phyloP scores from a whole-genome alignment of 768 basidiomycete genomes.

The Pleurotus djamor region DNA sequence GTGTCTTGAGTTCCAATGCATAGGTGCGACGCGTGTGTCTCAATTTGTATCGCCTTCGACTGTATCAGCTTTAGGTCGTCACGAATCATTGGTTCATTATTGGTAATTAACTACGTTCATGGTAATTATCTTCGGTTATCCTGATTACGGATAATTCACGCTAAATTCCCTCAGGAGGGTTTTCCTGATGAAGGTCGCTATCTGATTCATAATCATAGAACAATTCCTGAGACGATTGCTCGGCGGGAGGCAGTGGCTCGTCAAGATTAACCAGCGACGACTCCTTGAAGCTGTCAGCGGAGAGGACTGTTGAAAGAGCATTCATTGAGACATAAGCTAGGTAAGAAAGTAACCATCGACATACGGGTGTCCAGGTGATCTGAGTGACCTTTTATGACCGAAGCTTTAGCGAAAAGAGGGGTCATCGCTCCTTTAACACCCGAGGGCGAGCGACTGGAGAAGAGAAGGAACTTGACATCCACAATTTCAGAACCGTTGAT shows the following conservation, averaged over 20 bases:
- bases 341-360: neutral
- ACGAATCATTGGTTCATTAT: no score
- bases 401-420: neutral
- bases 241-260: neutral
- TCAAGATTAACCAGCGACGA: neutral
- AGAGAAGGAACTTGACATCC: neutral
- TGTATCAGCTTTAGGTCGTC: no score
- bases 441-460: neutral
- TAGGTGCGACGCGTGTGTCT: no score
- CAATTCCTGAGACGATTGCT: neutral
- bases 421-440: neutral
- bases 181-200: conserved; percentile 32
- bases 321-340: neutral
- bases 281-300: neutral
- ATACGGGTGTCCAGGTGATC: neutral
- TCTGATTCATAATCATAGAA: neutral
- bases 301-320: neutral
- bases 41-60: no score
- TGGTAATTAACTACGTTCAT: no score
- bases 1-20: no score
- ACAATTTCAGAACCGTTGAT: neutral
- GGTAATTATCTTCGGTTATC: no score
- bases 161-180: no score
- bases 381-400: neutral
- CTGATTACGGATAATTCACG: no score